A percentile compares a stretch with the other conserved stretches of the same genome.
These are phyloP conservation scores for Quercus rubra DNA, from an alignment of 306 rosid genomes.

Conservation along the genomic window DNA sequence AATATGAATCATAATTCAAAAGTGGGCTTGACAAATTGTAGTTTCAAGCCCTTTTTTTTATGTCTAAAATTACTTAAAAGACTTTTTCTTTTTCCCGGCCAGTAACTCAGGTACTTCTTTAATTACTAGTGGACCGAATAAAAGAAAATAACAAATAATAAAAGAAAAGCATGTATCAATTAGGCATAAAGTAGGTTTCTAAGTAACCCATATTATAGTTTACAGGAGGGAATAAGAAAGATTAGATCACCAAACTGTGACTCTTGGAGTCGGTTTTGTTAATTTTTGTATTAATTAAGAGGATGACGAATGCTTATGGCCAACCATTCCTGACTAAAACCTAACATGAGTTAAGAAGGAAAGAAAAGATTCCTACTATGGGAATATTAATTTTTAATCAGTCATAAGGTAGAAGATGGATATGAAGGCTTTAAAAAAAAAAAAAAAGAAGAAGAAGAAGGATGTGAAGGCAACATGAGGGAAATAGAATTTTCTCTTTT, in stretches of 20 bases:
- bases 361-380: not conserved
- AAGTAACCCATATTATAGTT: not conserved
- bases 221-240: not conserved
- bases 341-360: not conserved
- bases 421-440: not conserved
- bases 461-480: not conserved
- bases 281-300: not conserved
- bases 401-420: not conserved
- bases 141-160: not conserved
- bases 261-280: not conserved
- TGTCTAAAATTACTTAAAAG: too few relatives aligned
- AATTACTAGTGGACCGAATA: not conserved
- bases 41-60: too few relatives aligned
- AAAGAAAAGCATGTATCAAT: not conserved
- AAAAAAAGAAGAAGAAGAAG: not conserved
- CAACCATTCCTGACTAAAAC: not conserved
- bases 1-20: too few relatives aligned
- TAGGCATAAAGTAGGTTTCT: not conserved
- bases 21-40: too few relatives aligned
- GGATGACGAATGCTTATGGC: not conserved
- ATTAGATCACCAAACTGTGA: not conserved
- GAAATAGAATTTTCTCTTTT: not conserved
- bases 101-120: not conserved
- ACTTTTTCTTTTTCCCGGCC: too few relatives aligned
- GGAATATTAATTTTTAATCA: not conserved